Evolutionary conservation across 768 basidiomycete genomes (phyloP).

Genomic region (Kwoniella sp.): DNA sequence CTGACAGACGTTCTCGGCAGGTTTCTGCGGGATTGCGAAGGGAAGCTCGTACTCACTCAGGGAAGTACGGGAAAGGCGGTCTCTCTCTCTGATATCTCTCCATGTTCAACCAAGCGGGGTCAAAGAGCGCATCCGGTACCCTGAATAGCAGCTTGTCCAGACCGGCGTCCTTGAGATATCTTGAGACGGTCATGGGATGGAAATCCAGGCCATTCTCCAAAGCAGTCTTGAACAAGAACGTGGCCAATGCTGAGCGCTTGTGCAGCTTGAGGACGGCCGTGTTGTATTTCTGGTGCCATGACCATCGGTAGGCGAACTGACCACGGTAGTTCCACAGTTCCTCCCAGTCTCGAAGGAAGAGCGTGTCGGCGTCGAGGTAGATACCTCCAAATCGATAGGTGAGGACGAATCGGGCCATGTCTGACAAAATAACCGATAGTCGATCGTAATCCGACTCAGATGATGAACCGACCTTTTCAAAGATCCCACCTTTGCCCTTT

Average conservation of each 20-base stretch:
- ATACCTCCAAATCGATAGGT: conserved; percentile 95
- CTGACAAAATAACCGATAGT: conserved; percentile 88
- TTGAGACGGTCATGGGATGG: conserved; percentile 92
- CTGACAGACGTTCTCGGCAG: not conserved
- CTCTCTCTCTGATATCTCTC: conserved; percentile 88
- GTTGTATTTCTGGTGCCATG: conserved; percentile 87
- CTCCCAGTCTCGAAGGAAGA: conserved; percentile 96
- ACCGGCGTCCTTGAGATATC: conserved; percentile 85
- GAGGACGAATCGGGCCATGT: conserved; percentile 97
- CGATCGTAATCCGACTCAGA: conserved; percentile 85
- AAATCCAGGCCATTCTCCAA: conserved; percentile 89
- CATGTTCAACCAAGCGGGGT: conserved; percentile 94
- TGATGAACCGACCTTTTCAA: conserved; percentile 85
- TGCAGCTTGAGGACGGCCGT: conserved; percentile 94
- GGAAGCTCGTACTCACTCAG: conserved; percentile 61
- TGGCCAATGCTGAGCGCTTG: conserved; percentile 86
- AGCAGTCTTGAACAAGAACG: conserved; percentile 91
- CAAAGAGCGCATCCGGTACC: conserved; percentile 92
- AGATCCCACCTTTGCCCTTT: conserved; percentile 61
- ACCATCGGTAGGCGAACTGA: conserved; percentile 97
- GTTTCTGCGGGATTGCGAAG: not conserved
- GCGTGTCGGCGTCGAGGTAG: conserved; percentile 94
- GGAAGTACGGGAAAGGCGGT: conserved; percentile 92
- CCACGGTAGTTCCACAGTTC: conserved; percentile 97
- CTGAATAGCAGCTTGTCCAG: conserved; percentile 80